Evolutionary conservation across 2,329 filamentous ascomycete species (phyloP).

Genomic region (Amphichorda felina): DNA sequence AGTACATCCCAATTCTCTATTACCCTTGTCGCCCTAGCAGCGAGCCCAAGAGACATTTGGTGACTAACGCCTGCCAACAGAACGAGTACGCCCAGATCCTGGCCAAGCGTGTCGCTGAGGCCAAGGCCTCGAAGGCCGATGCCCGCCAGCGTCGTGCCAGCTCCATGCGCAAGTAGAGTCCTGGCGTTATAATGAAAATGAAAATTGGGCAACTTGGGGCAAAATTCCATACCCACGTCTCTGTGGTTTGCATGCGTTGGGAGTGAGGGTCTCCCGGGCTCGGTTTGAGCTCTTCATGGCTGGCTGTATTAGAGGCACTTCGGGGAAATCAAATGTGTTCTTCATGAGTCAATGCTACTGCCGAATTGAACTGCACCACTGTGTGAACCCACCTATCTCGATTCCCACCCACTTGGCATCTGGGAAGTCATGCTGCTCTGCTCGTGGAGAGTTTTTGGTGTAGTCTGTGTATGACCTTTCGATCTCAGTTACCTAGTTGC

Average conservation of each 20-base stretch:
- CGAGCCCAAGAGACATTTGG: neutral
- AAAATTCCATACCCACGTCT: slow-evolving; percentile 17
- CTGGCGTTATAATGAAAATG: slow-evolving; percentile 7
- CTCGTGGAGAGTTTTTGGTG: too few relatives aligned
- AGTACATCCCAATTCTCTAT: slow-evolving; percentile 25
- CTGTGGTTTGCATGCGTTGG: slow-evolving; percentile 25
- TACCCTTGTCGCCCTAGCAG: too few relatives aligned
- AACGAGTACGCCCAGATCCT: slow-evolving; percentile 95
- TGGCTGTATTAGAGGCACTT: slow-evolving; percentile 26
- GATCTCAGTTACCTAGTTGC: too few relatives aligned
- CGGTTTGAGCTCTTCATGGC: slow-evolving; percentile 14
- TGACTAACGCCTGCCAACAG: slow-evolving; percentile 38
- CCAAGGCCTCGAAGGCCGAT: slow-evolving; percentile 89
- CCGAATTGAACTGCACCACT: too few relatives aligned
- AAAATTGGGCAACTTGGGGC: slow-evolving; percentile 4
- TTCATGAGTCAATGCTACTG: slow-evolving; percentile 3
- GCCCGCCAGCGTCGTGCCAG: slow-evolving; percentile 93
- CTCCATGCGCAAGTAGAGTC: slow-evolving; percentile 77
- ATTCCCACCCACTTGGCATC: slow-evolving; percentile 2
- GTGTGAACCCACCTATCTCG: too few relatives aligned
- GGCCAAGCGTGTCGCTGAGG: slow-evolving; percentile 93
- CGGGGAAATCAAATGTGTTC: slow-evolving; percentile 19
- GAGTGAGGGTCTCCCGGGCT: slow-evolving; percentile 23
- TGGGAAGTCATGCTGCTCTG: slow-evolving; percentile 9
- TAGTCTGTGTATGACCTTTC: too few relatives aligned